phyloP scores from a whole-genome alignment of 305 asterid genomes.

The Fraxinus greggii region DNA sequence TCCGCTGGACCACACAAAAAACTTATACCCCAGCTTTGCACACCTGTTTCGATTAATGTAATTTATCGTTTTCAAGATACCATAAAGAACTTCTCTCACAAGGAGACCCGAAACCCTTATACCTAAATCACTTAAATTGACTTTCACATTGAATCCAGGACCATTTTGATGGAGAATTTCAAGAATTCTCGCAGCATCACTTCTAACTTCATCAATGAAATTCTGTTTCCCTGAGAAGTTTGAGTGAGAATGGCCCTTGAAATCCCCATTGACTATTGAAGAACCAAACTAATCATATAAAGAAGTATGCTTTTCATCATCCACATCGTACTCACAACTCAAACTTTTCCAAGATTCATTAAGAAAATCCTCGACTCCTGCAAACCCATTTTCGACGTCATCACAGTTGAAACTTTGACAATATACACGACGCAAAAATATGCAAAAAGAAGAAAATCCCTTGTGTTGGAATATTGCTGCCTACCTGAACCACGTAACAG shows the following conservation, averaged over 20 bases:
- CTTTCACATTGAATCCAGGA: constrained; percentile 62
- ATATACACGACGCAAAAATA: constrained; percentile 46
- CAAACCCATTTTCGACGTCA: constrained; percentile 58
- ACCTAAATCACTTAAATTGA: constrained; percentile 44
- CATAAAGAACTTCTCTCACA: constrained; percentile 77
- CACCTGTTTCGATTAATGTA: constrained; percentile 55
- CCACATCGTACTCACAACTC: constrained; percentile 29
- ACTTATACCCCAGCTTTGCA: constrained; percentile 82
- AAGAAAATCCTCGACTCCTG: constrained; percentile 60
- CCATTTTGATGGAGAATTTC: constrained; percentile 77
- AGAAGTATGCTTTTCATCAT: constrained; percentile 37
- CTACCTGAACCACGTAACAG: too few species aligned
- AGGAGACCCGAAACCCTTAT: constrained; percentile 71
- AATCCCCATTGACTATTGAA: constrained; percentile 19
- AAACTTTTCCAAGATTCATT: constrained; percentile 61
- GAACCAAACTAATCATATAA: constrained; percentile 29
- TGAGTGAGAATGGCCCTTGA: constrained; percentile 16
- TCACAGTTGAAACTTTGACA: constrained; percentile 36
- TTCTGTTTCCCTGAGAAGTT: constrained; percentile 37
- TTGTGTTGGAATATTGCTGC: too few species aligned
- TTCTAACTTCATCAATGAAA: constrained; percentile 46
- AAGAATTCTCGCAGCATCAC: constrained; percentile 55
- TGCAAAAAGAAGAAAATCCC: constrained; percentile 34
- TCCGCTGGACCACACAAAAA: constrained; percentile 81
- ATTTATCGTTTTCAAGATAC: constrained; percentile 55